Percentiles rank a stretch among this genome's conserved stretches.
Conservation (phyloP, 176 grass and related monocot genomes). For the Melocanna baccifera region DNA sequence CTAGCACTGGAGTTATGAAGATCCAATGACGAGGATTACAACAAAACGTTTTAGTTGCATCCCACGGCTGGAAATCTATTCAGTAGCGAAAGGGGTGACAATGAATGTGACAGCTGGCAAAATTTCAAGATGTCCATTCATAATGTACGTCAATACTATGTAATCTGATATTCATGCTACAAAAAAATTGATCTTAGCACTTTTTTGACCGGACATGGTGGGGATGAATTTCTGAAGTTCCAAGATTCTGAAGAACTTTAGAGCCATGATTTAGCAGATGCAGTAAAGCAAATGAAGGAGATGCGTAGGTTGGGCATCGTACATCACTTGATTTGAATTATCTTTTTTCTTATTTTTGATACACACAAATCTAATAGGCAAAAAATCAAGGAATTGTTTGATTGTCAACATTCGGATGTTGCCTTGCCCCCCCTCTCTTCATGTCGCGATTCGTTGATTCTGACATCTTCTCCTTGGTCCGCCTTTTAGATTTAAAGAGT, state of each 20-base stretch:
- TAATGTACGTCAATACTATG: background rate
- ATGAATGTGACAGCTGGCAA: background rate
- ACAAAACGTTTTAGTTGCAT: too few relatives aligned
- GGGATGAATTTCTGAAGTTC: conserved; percentile 98
- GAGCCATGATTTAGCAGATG: conserved; percentile 97
- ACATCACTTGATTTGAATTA: background rate
- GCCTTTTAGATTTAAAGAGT: conserved; percentile 83
- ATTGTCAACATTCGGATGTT: background rate
- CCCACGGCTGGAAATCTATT: too few relatives aligned
- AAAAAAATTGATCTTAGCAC: background rate
- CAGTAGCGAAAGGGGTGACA: too few relatives aligned
- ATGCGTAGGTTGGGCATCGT: conserved; percentile 63
- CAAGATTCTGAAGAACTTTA: conserved; percentile 98
- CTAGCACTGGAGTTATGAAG: too few relatives aligned
- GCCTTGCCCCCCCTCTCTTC: conserved; percentile 1
- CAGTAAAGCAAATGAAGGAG: conserved; percentile 99
- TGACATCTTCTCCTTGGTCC: conserved; percentile 20
- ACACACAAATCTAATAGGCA: background rate
- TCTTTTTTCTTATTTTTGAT: background rate
- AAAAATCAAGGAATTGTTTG: background rate
- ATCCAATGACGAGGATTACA: too few relatives aligned
- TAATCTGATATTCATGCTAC: background rate
- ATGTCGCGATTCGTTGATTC: conserved; percentile 8
- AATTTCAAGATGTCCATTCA: background rate
- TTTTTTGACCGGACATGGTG: conserved; percentile 95